phyloP scores from a whole-genome alignment of 768 basidiomycete genomes.

The Mycena sanguinolenta region DNA sequence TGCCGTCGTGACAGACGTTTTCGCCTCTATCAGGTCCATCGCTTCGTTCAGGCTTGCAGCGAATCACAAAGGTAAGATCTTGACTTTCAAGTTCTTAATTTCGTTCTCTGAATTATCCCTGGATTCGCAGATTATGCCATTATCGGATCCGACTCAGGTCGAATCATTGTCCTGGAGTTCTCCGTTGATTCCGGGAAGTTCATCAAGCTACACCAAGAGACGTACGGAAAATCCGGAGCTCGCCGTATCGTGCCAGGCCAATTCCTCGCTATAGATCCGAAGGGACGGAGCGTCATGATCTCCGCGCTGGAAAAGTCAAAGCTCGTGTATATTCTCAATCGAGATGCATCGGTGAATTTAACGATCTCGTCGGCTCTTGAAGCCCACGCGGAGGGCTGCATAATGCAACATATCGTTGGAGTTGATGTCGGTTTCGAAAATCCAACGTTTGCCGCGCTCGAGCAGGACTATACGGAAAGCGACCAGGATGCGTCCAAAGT shows the following conservation, averaged over 20 bases:
- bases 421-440: conserved; percentile 99
- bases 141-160: conserved; percentile 96
- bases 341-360: conserved; percentile 94
- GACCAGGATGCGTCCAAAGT: conserved; percentile 95
- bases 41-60: conserved; percentile 94
- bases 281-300: conserved; percentile 95
- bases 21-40: conserved; percentile 91
- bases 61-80: conserved; percentile 95
- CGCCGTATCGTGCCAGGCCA: conserved; percentile 97
- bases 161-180: conserved; percentile 95
- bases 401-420: conserved; percentile 95
- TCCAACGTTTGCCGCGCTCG: conserved; percentile 94
- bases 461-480: conserved; percentile 94
- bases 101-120: too few relatives aligned
- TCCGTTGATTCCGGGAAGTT: conserved; percentile 90
- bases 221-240: conserved; percentile 94
- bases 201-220: conserved; percentile 95
- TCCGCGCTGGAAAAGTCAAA: conserved; percentile 95
- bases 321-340: conserved; percentile 95
- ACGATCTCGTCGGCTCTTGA: conserved; percentile 98
- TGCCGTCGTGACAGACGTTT: conserved; percentile 85
- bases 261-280: conserved; percentile 94
- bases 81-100: too few relatives aligned
- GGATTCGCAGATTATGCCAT: conserved; percentile 95
- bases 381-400: conserved; percentile 93